Evolutionary conservation across 2,329 filamentous ascomycete species (phyloP).

Genomic region (Colletotrichum acutatum): DNA sequence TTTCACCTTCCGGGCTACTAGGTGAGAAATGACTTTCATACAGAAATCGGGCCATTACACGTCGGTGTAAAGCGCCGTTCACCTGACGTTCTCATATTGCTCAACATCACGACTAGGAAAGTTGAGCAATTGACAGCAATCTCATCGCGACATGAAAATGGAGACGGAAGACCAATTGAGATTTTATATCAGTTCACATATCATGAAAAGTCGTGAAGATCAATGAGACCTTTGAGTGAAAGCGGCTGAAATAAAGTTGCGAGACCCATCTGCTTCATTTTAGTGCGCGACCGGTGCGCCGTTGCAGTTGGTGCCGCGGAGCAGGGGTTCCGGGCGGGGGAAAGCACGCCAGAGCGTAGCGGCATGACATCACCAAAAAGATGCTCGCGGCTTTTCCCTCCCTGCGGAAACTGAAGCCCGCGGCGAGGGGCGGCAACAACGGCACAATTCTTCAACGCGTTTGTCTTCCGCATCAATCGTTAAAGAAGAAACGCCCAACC

Average conservation of each 20-base stretch:
- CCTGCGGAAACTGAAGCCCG: background rate
- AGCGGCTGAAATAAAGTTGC: slow-evolving; percentile 1
- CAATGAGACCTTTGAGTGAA: background rate
- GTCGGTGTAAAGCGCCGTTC: too few species aligned
- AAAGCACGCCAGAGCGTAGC: slow-evolving; percentile 29
- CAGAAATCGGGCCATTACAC: background rate
- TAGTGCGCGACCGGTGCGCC: background rate
- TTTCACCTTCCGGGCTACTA: rapidly evolving
- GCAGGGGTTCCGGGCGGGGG: slow-evolving; percentile 19
- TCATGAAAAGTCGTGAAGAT: background rate
- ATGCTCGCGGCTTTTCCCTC: background rate
- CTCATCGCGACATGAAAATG: background rate
- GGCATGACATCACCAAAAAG: slow-evolving; percentile 31
- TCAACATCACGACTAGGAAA: background rate
- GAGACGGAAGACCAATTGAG: background rate
- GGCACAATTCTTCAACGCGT: background rate
- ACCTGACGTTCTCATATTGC: background rate
- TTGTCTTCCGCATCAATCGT: background rate
- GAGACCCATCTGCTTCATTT: background rate
- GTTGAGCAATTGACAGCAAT: background rate
- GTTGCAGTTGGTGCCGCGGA: slow-evolving; percentile 3
- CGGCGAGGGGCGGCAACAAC: background rate
- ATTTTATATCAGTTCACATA: background rate
- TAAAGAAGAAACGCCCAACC: background rate
- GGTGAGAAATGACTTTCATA: background rate